These are phyloP conservation scores for Mycena rosella DNA, from an alignment of 768 basidiomycete species.

Conservation along the genomic window DNA sequence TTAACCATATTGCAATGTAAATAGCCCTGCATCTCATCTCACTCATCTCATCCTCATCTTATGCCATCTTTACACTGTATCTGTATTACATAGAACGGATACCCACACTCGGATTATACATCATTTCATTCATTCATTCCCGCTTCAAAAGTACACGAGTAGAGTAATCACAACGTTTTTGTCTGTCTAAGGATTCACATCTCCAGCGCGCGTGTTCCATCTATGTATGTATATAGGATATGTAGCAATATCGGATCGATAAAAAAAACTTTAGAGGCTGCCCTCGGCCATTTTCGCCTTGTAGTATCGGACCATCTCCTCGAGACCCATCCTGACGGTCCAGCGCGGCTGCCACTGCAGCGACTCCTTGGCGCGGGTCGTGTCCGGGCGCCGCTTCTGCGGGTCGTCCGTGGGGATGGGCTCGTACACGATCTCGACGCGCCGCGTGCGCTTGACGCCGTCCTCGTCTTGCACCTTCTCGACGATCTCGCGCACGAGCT, in stretches of 20 bases:
- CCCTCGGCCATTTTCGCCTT: conserved; percentile 91
- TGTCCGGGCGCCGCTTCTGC: conserved; percentile 94
- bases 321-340: conserved; percentile 92
- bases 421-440: conserved; percentile 79
- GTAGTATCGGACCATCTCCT: conserved; percentile 96
- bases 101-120: not conserved
- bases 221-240: conserved; percentile 10
- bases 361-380: conserved; percentile 85
- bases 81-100: too few relatives aligned
- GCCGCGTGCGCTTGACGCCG: conserved; percentile 62
- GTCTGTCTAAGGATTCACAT: conserved; percentile 3
- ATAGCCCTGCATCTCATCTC: conserved; percentile 21
- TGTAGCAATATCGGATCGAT: not conserved
- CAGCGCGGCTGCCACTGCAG: conserved; percentile 94
- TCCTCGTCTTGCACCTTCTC: conserved; percentile 93
- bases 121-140: not conserved
- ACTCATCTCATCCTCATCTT: not conserved
- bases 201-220: not conserved
- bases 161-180: not conserved
- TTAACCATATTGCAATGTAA: conserved; percentile 17
- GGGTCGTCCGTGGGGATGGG: conserved; percentile 94
- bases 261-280: conserved; percentile 61
- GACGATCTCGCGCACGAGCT: conserved; percentile 92
- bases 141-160: not conserved
- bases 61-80: not conserved